Percentiles rank a stretch among this genome's conserved stretches.
These are phyloP conservation scores for Neonectria neomacrospora DNA, from an alignment of 2,329 filamentous ascomycete genomes.

Conservation along the genomic window DNA sequence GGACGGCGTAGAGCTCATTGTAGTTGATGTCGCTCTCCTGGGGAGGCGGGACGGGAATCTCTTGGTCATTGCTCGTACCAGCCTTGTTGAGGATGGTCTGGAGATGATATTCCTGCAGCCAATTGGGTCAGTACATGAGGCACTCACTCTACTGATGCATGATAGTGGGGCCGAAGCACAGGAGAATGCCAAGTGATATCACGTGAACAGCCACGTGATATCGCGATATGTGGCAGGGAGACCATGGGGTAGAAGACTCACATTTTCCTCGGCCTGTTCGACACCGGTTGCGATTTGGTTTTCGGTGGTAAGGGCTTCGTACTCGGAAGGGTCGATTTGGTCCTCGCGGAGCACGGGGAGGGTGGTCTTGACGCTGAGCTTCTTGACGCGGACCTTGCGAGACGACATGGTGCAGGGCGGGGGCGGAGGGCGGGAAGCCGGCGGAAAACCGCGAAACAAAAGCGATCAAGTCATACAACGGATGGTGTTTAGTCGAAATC, in stretches of 20 bases:
- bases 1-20: slow-evolving; percentile 84
- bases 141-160: slow-evolving; percentile 7
- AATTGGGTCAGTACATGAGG: slow-evolving; percentile 45
- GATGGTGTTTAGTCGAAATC: slow-evolving; percentile 65
- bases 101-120: slow-evolving; percentile 87
- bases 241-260: slow-evolving; percentile 64
- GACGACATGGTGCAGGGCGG: slow-evolving; percentile 66
- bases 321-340: slow-evolving; percentile 87
- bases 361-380: slow-evolving; percentile 90
- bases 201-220: slow-evolving; percentile 64
- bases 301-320: slow-evolving; percentile 86
- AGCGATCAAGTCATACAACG: slow-evolving; percentile 70
- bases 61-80: slow-evolving; percentile 66
- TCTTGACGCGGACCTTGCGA: slow-evolving; percentile 83
- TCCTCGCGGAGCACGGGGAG: slow-evolving; percentile 89
- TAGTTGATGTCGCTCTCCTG: slow-evolving; percentile 78
- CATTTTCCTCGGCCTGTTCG: slow-evolving; percentile 96
- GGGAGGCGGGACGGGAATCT: slow-evolving; percentile 74
- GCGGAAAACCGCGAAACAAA: slow-evolving; percentile 73
- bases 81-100: slow-evolving; percentile 78
- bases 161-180: slow-evolving; percentile 3
- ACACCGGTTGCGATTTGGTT: slow-evolving; percentile 94
- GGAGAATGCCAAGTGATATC: slow-evolving; percentile 46
- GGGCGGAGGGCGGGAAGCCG: slow-evolving; percentile 54
- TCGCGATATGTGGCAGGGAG: slow-evolving; percentile 44